Evolutionary conservation across 208 protist species (phyloP).

Genomic region (Leishmania tarentolae): DNA sequence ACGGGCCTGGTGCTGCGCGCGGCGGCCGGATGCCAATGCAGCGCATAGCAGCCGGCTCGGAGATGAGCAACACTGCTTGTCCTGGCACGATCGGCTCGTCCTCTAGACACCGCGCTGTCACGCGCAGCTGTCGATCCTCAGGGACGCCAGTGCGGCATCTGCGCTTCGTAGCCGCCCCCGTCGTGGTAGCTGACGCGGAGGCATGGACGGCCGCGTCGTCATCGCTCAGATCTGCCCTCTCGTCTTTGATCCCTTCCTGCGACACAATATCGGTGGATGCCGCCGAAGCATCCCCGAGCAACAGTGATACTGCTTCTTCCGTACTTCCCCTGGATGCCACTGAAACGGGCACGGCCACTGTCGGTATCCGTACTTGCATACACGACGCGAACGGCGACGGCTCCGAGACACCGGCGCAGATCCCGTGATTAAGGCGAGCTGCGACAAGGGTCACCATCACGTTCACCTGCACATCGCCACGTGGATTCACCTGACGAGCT

Average conservation of each 20-base stretch:
- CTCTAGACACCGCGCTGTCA: constrained; percentile 67
- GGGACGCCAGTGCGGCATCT: not conserved
- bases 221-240: not conserved
- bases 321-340: constrained; percentile 5
- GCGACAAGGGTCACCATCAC: constrained; percentile 33
- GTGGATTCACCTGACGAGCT: constrained; percentile 40
- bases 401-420: constrained; percentile 54
- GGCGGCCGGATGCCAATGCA: constrained; percentile 51
- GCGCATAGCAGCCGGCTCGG: constrained; percentile 64
- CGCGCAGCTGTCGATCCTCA: constrained; percentile 16
- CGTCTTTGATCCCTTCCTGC: not conserved
- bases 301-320: not conserved
- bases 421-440: constrained; percentile 48
- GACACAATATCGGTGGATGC: not conserved
- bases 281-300: not conserved
- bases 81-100: constrained; percentile 56
- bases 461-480: constrained; percentile 52
- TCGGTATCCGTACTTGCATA: constrained; percentile 42
- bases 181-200: not conserved
- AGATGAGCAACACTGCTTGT: constrained; percentile 58
- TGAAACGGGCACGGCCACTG: constrained; percentile 11
- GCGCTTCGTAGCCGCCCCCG: not conserved
- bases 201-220: not conserved
- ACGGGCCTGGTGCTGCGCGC: constrained; percentile 34
- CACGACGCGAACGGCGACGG: constrained; percentile 41